phyloP scores from a whole-genome alignment of 2,329 filamentous ascomycete species.

The Lachnellula hyalina region DNA sequence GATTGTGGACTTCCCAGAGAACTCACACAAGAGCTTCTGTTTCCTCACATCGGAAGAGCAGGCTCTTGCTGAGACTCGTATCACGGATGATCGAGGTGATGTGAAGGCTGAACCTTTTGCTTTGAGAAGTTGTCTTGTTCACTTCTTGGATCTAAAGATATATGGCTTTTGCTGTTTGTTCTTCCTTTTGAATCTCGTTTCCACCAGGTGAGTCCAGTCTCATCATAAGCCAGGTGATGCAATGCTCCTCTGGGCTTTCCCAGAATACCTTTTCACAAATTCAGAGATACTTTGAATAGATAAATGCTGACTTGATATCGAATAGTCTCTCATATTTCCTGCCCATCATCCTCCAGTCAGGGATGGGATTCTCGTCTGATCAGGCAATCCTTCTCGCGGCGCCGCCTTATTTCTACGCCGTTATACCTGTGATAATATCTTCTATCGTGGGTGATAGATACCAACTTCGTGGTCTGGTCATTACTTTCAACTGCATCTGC shows the following conservation, averaged over 20 bases:
- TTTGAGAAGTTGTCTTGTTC: conserved; percentile 48
- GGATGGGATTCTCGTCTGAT: conserved; percentile 49
- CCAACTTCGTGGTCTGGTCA: conserved; percentile 33
- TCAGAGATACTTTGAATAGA: neutral
- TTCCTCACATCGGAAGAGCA: conserved; percentile 44
- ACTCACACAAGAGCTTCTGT: conserved; percentile 48
- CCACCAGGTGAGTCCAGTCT: conserved; percentile 62
- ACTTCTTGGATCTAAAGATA: conserved; percentile 50
- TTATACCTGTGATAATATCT: conserved; percentile 40
- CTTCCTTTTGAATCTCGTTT: conserved; percentile 65
- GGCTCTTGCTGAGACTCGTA: conserved; percentile 45
- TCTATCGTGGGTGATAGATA: conserved; percentile 56
- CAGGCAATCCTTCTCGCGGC: conserved; percentile 51
- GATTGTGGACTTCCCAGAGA: conserved; percentile 61
- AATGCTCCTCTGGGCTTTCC: neutral
- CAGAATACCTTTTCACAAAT: neutral
- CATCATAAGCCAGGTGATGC: conserved; percentile 54
- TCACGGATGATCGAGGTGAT: conserved; percentile 55
- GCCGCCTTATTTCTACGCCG: conserved; percentile 46
- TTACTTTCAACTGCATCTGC: conserved; percentile 29
- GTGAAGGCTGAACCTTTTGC: conserved; percentile 47
- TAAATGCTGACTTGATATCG: neutral
- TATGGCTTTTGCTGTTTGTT: conserved; percentile 59
- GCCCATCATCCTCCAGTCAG: conserved; percentile 63
- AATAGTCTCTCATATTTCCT: conserved; percentile 65